These are phyloP conservation scores for Powellomyces hirtus DNA, from an alignment of 192 early-diverging fungal genomes.

Conservation along the genomic window DNA sequence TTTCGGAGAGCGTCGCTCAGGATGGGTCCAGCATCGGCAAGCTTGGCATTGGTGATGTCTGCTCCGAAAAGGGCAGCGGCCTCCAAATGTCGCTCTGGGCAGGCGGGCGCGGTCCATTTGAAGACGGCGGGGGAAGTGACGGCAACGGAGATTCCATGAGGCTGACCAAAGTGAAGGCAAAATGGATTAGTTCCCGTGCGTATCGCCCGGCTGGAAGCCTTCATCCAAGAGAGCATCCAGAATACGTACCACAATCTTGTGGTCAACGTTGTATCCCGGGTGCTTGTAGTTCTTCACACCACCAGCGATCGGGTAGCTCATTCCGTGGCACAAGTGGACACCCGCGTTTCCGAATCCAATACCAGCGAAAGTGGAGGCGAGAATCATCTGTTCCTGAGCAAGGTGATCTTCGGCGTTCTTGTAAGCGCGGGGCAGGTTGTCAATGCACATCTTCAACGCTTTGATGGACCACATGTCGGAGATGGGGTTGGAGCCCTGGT, in stretches of 20 bases:
- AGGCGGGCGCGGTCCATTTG: constrained; percentile 74
- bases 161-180: constrained; percentile 12
- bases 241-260: constrained; percentile 65
- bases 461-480: constrained; percentile 85
- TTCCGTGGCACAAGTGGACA: constrained; percentile 84
- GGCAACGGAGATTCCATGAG: constrained; percentile 80
- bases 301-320: constrained; percentile 84
- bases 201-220: too few relatives aligned
- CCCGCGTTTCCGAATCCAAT: constrained; percentile 88
- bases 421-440: constrained; percentile 74
- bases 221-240: neutral
- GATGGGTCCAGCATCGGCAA: constrained; percentile 69
- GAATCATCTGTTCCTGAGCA: constrained; percentile 80
- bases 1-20: constrained; percentile 73
- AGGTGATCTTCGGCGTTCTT: constrained; percentile 59
- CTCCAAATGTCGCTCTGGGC: constrained; percentile 84
- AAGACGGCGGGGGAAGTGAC: constrained; percentile 90
- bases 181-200: too few relatives aligned
- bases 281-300: constrained; percentile 80
- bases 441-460: constrained; percentile 75
- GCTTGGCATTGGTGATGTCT: constrained; percentile 62
- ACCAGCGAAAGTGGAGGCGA: constrained; percentile 87
- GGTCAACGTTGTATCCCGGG: constrained; percentile 73
- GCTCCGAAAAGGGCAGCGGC: constrained; percentile 74
- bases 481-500: constrained; percentile 92